These are phyloP conservation scores for Penstemon eatonii DNA, from an alignment of 257 asterid genomes.

Conservation along the genomic window DNA sequence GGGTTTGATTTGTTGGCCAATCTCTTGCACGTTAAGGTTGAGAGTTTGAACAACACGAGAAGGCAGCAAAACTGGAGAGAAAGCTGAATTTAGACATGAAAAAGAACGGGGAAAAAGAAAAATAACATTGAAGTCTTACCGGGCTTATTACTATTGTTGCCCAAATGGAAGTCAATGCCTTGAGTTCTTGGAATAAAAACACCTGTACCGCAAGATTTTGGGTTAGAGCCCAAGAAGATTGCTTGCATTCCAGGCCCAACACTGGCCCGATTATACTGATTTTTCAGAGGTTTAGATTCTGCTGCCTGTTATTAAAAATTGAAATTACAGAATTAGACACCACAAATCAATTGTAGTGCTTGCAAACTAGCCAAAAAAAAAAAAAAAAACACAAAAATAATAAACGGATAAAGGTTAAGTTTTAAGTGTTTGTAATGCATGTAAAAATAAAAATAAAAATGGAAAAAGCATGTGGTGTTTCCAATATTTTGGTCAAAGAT, in stretches of 20 bases:
- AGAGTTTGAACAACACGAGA: conserved; percentile 58
- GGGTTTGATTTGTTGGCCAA: conserved; percentile 41
- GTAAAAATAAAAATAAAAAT: too few relatives aligned
- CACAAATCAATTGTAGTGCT: not conserved
- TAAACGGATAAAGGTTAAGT: not conserved
- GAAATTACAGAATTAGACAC: not conserved
- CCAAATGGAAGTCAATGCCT: conserved; percentile 25
- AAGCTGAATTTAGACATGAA: conserved; percentile 28
- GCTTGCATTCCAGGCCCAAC: conserved; percentile 68
- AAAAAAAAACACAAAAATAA: not conserved
- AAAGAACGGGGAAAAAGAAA: not conserved
- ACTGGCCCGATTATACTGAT: conserved; percentile 24
- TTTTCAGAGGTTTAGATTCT: conserved; percentile 22
- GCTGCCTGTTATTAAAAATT: conserved; percentile 12
- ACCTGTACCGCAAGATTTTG: conserved; percentile 51
- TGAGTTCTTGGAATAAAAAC: conserved; percentile 62
- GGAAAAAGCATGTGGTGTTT: too few relatives aligned
- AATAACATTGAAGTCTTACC: conserved; percentile 28
- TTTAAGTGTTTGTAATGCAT: not conserved
- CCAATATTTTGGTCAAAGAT: too few relatives aligned
- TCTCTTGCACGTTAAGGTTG: conserved; percentile 60
- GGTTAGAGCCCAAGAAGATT: conserved; percentile 45
- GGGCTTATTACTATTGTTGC: conserved; percentile 36
- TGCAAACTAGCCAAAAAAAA: too few relatives aligned
- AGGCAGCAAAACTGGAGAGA: conserved; percentile 65